phyloP scores from a whole-genome alignment of 805 yeast species.

The Gaillardinia entomophila region DNA sequence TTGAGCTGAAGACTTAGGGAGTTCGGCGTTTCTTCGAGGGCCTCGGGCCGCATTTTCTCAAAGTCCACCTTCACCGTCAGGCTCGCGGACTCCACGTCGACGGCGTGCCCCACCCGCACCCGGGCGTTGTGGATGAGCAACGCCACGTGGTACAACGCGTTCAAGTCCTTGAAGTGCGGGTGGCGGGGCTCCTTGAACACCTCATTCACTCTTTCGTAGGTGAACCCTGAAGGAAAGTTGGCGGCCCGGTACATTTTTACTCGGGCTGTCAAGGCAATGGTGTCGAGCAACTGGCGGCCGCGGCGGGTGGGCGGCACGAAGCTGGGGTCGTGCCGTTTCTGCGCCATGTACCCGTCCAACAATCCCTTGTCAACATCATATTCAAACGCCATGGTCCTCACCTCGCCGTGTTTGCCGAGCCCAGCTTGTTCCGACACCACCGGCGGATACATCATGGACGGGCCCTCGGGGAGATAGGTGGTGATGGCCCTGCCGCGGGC shows the following conservation, averaged over 20 bases:
- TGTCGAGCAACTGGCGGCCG: slow-evolving; percentile 8
- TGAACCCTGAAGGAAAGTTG: slow-evolving; percentile 35
- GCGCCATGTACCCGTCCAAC: slow-evolving; percentile 13
- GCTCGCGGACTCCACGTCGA: slow-evolving; percentile 11
- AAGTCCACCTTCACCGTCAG: slow-evolving; percentile 11
- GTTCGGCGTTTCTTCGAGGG: not conserved
- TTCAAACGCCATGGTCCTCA: slow-evolving; percentile 40
- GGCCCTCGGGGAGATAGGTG: slow-evolving; percentile 63
- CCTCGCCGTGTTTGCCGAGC: slow-evolving; percentile 37
- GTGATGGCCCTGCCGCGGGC: slow-evolving; percentile 64
- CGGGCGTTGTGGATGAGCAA: slow-evolving; percentile 18
- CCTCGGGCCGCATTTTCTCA: not conserved
- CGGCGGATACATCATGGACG: slow-evolving; percentile 66
- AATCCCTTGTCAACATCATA: slow-evolving; percentile 15
- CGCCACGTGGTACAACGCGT: slow-evolving; percentile 21
- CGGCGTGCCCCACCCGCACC: slow-evolving; percentile 14
- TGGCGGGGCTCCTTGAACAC: slow-evolving; percentile 23
- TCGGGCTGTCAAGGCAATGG: no score
- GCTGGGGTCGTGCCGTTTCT: slow-evolving; percentile 2
- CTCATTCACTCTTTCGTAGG: slow-evolving; percentile 60
- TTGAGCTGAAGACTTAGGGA: not conserved
- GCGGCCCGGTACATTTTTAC: slow-evolving; percentile 19
- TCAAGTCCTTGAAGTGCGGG: slow-evolving; percentile 19
- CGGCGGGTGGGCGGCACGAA: slow-evolving; percentile 2
- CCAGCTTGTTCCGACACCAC: slow-evolving; percentile 47